Evolutionary conservation across 2,329 filamentous ascomycete species (phyloP).

Genomic region (Botryotinia calthae): DNA sequence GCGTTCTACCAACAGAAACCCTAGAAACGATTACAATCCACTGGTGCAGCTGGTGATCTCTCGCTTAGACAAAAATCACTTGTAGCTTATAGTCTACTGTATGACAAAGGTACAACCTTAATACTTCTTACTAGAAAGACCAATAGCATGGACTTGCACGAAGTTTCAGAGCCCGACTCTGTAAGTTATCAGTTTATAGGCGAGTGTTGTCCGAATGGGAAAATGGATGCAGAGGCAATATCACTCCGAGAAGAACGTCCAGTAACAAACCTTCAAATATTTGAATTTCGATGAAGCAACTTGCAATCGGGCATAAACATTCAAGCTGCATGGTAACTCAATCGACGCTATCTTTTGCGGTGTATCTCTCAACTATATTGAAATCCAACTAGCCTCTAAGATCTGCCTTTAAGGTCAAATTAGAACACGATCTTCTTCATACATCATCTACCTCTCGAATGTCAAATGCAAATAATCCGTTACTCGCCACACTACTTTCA

Average conservation of each 20-base stretch:
- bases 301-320: no score
- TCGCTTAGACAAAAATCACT: not conserved
- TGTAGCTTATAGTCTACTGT: not conserved
- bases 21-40: not conserved
- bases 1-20: no score
- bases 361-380: not conserved
- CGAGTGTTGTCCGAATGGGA: not conserved
- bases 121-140: not conserved
- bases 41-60: not conserved
- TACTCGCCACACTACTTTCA: constrained; percentile 52
- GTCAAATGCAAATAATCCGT: constrained; percentile 48
- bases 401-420: not conserved
- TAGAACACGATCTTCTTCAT: not conserved
- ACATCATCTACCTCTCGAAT: constrained; percentile 29
- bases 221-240: not conserved
- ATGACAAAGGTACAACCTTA: not conserved
- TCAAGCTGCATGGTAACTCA: not conserved
- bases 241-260: not conserved
- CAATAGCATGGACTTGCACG: not conserved
- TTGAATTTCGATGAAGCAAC: not conserved
- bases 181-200: not conserved
- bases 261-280: not conserved
- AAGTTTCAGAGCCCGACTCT: not conserved
- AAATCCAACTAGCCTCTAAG: not conserved
- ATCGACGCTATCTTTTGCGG: not conserved